Base-by-base conservation (phyloP, 2,329 filamentous ascomycete species). In the Davidsoniella neocaledoniae region DNA sequence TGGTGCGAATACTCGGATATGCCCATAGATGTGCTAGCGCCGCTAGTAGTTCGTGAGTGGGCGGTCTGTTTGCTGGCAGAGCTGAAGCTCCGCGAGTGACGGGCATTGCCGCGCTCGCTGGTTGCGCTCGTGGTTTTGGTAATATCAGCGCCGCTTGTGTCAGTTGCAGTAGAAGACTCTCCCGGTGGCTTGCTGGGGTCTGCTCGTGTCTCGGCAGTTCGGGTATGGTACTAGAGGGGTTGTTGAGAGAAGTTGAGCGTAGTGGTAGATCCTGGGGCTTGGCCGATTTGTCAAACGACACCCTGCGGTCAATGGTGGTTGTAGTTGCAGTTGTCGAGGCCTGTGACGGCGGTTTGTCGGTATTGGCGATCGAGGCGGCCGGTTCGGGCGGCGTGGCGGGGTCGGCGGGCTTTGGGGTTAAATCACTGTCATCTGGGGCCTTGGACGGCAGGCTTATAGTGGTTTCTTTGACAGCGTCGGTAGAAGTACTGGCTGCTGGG, bases 1-100 rank as follows among this genome's bases (percentile, higher is more conserved):
- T 95, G 87, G 61, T 98, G 90, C 1, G 91, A 96, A 71, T 84
- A 96, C 64, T 94, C 87, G 8, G 88, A 94, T 16, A 66, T 57
- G n/a, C 57, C 61, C 8, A 58, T 58, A 43, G 56, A 60, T 29
- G 58, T 58, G 56, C 65, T 69, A 5, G 63, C 59, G n/a, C 62
- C 58, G 57, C 65, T 69, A 2, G 57, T 57, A 25, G 69, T 62
- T 41, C 68, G 63, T 45, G 57, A 65, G 54, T 66, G 61, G 3
- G 57, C 60, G 3, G 39, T 47, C 16, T 38, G 41, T 17, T 48
- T 37, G 29, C 48, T 53, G 8, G 41, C 25, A 6, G 51, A 50
- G 43, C 51, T 53, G n/a, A 50, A 48, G 44, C 39, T 53, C 17
- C 51, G 43, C 6, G 51, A 53, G 19, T 53, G 51, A 21, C 14